Evolutionary conservation across 2,329 filamentous ascomycete species (phyloP).

Genomic region (Epichloe baconii): DNA sequence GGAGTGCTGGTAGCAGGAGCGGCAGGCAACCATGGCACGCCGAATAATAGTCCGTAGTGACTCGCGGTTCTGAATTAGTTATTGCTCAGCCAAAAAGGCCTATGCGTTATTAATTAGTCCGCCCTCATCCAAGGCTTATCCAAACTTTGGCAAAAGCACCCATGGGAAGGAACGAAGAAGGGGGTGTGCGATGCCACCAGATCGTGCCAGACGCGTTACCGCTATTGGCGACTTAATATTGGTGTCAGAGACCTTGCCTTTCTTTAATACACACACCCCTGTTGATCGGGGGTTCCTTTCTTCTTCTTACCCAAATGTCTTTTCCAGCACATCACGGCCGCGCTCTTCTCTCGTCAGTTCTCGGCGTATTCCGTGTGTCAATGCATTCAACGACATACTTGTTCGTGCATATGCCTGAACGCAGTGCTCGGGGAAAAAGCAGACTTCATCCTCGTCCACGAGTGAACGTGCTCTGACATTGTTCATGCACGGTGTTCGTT

Average conservation of each 20-base stretch:
- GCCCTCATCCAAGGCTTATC: not conserved
- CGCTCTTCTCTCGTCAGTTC: conserved; percentile 4
- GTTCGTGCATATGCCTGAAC: not conserved
- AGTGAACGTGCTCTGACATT: not conserved
- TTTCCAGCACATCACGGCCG: conserved; percentile 1
- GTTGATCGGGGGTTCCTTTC: not conserved
- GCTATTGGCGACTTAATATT: not conserved
- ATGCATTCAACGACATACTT: not conserved
- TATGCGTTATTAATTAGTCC: not conserved
- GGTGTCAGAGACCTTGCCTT: not conserved
- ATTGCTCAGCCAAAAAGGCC: no score
- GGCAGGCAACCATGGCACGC: not conserved
- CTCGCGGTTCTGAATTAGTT: not conserved
- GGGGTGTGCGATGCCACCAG: not conserved
- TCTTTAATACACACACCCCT: not conserved
- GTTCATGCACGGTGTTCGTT: not conserved
- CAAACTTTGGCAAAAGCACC: not conserved
- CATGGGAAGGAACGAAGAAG: not conserved
- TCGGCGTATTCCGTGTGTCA: not conserved
- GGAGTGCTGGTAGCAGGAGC: not conserved
- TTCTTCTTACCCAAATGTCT: no score
- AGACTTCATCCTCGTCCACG: not conserved
- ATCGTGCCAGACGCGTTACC: not conserved
- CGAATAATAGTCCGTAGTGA: not conserved
- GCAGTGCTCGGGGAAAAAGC: not conserved